Evolutionary conservation across 1,284 basidiomycete genomes (phyloP), one percentile per base, ranked within the genome.

Genomic region (Naganishia sp.): DNA sequence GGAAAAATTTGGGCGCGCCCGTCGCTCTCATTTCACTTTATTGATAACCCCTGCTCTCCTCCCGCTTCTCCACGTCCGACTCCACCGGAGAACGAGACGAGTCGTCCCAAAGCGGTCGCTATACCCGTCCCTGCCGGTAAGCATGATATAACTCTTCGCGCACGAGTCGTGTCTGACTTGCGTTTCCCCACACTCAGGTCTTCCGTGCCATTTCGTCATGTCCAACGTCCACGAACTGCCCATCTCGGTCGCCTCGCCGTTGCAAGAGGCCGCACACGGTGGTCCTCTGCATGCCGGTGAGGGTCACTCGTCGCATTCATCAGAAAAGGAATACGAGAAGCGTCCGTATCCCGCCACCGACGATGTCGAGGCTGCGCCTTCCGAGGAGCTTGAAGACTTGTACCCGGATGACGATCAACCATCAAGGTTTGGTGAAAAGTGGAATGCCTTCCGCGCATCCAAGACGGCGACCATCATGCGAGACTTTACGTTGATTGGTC

Each of bases 291-390:
- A 61, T 48, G 23, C 21, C 33, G 48, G 36, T 36, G 46, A 44
- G 7, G 56, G 36, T 44, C 50, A 50, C 23, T 65, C 64, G 21
- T 25, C 43, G 3, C 64, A 59, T 23, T 63, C 60, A 18, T 25
- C 25, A 21, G 65, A 66, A 59, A 57, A 66, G 55, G 59, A 66
- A 46, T 60, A 55, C 45, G 57, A 55, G 18, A 61, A 66, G 52
- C 44, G 50, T 9, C n/a, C 65, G 42, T 66, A 66, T 42, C 56
- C 53, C 16, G 50, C 52, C 3, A 61, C 48, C 13, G 59, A 61
- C 25, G 65, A 66, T 36, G 57, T 66, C 33, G 65, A 66, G 39
- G 65, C 65, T 13, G 56, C 56, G 39, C 55, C 48, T 7, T 66
- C 64, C 13, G 48, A 31, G 1, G 57, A 52, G 6, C 55, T 31